These are phyloP conservation scores for Colletotrichum eleusines DNA, from an alignment of 2,329 filamentous ascomycete species.

Conservation along the genomic window DNA sequence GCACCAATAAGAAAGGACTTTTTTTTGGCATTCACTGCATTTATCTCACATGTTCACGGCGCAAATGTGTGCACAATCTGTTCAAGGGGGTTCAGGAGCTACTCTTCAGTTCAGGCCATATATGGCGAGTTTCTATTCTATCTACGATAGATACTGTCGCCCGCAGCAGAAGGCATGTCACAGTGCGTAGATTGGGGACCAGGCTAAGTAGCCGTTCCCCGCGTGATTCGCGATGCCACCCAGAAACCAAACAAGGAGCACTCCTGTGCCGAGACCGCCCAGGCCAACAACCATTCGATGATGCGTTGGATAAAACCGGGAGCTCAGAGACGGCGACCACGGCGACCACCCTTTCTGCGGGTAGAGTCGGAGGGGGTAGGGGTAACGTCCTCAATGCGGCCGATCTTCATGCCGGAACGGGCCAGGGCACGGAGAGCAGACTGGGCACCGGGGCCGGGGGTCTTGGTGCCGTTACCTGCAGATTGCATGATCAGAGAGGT, in stretches of 20 bases:
- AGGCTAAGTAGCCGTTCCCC: conserved; percentile 76
- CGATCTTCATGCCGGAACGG: conserved; percentile 99
- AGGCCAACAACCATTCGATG: conserved; percentile 26
- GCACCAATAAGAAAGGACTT: background rate
- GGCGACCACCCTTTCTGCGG: conserved; percentile 99
- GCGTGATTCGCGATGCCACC: conserved; percentile 78
- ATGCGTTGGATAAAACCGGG: conserved; percentile 48
- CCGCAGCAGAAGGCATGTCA: conserved; percentile 42
- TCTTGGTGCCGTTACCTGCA: conserved; percentile 98
- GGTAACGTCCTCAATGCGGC: conserved; percentile 99
- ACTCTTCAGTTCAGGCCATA: conserved; percentile 44
- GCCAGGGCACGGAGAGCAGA: conserved; percentile 98
- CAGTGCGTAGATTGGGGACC: conserved; percentile 67
- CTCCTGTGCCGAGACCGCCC: conserved; percentile 49
- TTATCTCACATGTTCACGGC: background rate
- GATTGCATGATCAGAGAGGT: background rate
- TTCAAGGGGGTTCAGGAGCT: conserved; percentile 40
- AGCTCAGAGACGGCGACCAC: conserved; percentile 99
- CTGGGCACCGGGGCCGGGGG: conserved; percentile 98
- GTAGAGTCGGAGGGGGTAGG: conserved; percentile 99
- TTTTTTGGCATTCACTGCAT: accelerated
- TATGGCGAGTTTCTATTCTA: conserved; percentile 44
- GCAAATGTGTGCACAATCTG: conserved; percentile 10
- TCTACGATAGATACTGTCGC: conserved; percentile 43
- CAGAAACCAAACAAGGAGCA: conserved; percentile 63